Evolutionary conservation across 2,329 filamentous ascomycete species (phyloP), one percentile per base, ranked within the genome.

Genomic region (Pseudogymnoascus sp.): DNA sequence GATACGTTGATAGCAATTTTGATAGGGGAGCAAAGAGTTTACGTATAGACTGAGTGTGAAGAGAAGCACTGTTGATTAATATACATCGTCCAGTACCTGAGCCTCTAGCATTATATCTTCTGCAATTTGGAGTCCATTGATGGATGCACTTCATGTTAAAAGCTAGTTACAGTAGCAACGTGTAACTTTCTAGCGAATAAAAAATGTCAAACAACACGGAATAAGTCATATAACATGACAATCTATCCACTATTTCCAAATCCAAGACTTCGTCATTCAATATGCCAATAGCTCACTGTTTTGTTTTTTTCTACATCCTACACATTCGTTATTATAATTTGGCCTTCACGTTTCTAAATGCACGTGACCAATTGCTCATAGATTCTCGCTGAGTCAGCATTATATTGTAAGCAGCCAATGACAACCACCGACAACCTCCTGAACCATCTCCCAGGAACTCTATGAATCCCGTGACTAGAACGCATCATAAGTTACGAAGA

Each of bases 41-140:
- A 56, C 11, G 49, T 56, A 56, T 56, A 56, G 49, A 56, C 49
- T 56, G 49, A 21, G 49, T 34, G 49, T 56, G 28, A 56, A 34
- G 49, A 56, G 49, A 56, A 56, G 49, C 49, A 34, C 49, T 56
- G 49, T 36, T 34, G 49, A 56, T 56, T 56, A 56, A 56, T 56
- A 56, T 56, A 56, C 49, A 34, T 34, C 49, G 28, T 56, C 34
- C 49, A 56, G 28, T 34, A 56, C 3, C 49, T 56, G 16, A 56
- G 9, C 49, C 9, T 4, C 14, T n/a, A 56, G 7, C 25, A 56
- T 31, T 34, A 56, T 34, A 56, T 18, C 28, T 34, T 56, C 12
- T 18, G 16, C 2, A 21, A 8, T 7, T 36, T 5, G 5, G 7
- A 7, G 16, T 21, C 49, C 1, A 3, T 21, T 8, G 5, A 7